Conservation (phyloP, 345 rosid species). For the Aquilaria yunnanensis region DNA sequence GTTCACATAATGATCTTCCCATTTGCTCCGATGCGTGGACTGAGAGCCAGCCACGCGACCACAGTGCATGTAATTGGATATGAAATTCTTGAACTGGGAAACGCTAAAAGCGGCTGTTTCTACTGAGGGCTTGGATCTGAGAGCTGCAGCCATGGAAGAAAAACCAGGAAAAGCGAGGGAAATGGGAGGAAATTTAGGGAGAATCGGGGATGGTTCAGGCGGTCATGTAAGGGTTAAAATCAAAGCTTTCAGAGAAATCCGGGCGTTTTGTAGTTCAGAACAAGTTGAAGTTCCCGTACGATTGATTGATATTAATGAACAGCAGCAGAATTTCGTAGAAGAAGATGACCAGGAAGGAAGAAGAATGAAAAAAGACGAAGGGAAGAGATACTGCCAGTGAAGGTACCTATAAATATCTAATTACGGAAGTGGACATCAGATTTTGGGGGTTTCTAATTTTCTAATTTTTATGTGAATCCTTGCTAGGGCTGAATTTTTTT, state of each 20-base stretch:
- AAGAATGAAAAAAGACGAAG: not conserved
- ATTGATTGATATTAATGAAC: constrained; percentile 5
- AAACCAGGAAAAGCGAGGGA: constrained; percentile 8
- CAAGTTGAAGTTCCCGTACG: constrained; percentile 9
- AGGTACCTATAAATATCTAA: too few species aligned
- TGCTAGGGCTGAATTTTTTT: too few species aligned
- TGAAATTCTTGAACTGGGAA: constrained; percentile 58
- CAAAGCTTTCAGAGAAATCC: not conserved
- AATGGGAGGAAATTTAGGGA: not conserved
- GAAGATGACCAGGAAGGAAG: not conserved
- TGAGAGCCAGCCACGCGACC: constrained; percentile 38
- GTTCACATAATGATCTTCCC: constrained; percentile 40
- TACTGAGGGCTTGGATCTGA: constrained; percentile 57
- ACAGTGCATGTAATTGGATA: constrained; percentile 43
- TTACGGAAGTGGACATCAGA: too few species aligned
- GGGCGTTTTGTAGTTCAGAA: constrained; percentile 4
- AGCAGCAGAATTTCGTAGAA: not conserved
- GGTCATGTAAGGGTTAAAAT: constrained; percentile 12
- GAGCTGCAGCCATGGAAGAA: constrained; percentile 57
- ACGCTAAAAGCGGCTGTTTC: constrained; percentile 54
- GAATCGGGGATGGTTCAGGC: constrained; percentile 1
- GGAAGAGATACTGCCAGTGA: not conserved
- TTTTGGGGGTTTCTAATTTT: too few species aligned
- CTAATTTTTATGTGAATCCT: too few species aligned
- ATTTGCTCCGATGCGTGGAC: constrained; percentile 28